Evolutionary conservation across 2,329 filamentous ascomycete genomes (phyloP).

Genomic region (Graphilbum fragrans): DNA sequence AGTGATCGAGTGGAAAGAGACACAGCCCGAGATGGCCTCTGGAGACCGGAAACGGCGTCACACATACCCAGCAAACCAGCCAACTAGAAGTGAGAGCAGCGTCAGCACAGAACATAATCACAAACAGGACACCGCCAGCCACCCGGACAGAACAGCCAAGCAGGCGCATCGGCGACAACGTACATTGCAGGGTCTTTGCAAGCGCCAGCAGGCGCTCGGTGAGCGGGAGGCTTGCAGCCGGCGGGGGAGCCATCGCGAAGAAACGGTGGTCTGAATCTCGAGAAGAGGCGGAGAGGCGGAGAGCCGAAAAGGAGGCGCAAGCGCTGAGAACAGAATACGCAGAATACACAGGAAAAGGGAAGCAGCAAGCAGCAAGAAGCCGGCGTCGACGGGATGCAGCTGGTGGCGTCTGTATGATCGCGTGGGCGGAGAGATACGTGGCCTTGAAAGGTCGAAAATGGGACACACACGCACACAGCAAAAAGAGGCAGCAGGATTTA

Average conservation of each 20-base stretch:
- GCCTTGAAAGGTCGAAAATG: background rate
- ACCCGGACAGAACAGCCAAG: background rate
- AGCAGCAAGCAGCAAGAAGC: too few species aligned
- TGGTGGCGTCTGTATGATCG: too few species aligned
- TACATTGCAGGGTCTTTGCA: conserved; percentile 88
- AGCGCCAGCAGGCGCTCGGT: conserved; percentile 63
- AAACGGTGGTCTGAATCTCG: background rate
- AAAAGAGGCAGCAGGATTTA: too few species aligned
- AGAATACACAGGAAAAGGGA: too few species aligned
- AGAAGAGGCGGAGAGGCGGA: too few species aligned
- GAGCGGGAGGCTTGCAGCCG: conserved; percentile 56
- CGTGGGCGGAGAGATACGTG: too few species aligned
- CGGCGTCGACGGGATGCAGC: background rate
- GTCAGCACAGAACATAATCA: conserved; percentile 4
- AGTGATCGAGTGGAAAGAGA: conserved; percentile 1
- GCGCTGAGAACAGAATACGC: background rate
- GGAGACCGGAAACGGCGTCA: conserved; percentile 2
- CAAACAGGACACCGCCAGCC: background rate
- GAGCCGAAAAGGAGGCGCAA: background rate
- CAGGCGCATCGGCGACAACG: conserved; percentile 13
- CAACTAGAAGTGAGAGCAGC: conserved; percentile 40
- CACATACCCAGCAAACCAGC: conserved; percentile 72
- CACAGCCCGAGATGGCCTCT: conserved; percentile 6
- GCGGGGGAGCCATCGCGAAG: conserved; percentile 57
- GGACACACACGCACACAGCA: too few species aligned